Evolutionary conservation across 2,329 filamentous ascomycete genomes (phyloP).

Genomic region (Ceratocystis smalleyi): DNA sequence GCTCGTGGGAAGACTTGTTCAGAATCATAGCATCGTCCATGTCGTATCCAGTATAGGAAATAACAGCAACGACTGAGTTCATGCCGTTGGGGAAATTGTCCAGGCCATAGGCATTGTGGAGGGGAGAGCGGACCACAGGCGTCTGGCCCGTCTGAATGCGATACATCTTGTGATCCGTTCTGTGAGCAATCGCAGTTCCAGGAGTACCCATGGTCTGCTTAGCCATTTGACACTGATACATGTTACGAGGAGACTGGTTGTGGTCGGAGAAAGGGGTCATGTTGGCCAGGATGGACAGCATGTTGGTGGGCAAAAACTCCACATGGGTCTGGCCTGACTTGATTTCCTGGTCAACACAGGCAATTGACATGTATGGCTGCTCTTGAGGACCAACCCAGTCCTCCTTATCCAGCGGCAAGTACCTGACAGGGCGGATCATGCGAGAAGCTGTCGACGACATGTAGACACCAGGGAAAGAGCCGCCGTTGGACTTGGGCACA

Average conservation of each 20-base stretch:
- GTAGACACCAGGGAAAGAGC: conserved; percentile 93
- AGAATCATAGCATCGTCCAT: conserved; percentile 99
- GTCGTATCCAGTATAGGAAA: conserved; percentile 97
- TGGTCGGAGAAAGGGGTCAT: conserved; percentile 98
- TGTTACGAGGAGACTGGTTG: conserved; percentile 96
- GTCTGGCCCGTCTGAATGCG: conserved; percentile 90
- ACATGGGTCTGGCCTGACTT: conserved; percentile 86
- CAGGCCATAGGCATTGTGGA: conserved; percentile 91
- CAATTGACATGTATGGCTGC: conserved; percentile 97
- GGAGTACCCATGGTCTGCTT: conserved; percentile 99
- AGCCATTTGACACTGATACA: conserved; percentile 99
- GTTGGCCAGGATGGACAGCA: conserved; percentile 92
- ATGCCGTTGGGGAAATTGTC: conserved; percentile 97
- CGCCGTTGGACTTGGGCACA: conserved; percentile 71
- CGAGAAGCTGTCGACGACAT: conserved; percentile 73
- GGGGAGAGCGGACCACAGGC: conserved; percentile 74
- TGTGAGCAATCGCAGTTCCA: conserved; percentile 64
- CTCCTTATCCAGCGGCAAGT: conserved; percentile 68
- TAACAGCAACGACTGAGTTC: conserved; percentile 91
- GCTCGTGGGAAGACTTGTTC: conserved; percentile 91
- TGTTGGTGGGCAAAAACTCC: conserved; percentile 87
- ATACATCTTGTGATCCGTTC: conserved; percentile 96
- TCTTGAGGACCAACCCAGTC: conserved; percentile 89
- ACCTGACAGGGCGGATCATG: conserved; percentile 86
- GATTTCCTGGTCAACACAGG: conserved; percentile 75